Percentiles rank a stretch among this genome's conserved stretches.
These are phyloP conservation scores for Hortaea sp. DNA, from an alignment of 2,329 filamentous ascomycete genomes.

Conservation along the genomic window DNA sequence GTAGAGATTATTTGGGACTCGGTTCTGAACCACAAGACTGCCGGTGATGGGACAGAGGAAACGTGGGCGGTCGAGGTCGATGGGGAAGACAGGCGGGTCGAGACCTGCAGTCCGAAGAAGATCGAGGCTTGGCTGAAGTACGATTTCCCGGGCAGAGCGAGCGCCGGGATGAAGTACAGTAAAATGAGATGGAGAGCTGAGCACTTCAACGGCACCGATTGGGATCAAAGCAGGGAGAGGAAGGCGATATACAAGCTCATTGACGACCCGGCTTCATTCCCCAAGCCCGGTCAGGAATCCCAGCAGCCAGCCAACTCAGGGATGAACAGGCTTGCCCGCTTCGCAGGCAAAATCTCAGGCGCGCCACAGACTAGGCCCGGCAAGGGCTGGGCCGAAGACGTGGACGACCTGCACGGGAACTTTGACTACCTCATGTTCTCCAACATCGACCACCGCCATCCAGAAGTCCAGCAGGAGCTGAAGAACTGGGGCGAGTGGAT, in stretches of 20 bases:
- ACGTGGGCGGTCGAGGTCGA: constrained; percentile 57
- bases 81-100: constrained; percentile 44
- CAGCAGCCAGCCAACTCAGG: constrained; percentile 6
- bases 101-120: constrained; percentile 45
- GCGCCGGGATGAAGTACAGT: constrained; percentile 45
- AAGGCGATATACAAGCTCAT: constrained; percentile 57
- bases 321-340: constrained; percentile 14
- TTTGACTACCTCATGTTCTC: constrained; percentile 62
- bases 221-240: constrained; percentile 46
- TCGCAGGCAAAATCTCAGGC: constrained; percentile 10
- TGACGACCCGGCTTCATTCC: constrained; percentile 27
- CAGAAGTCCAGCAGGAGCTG: constrained; percentile 55
- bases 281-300: constrained; percentile 11
- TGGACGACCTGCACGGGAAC: constrained; percentile 57
- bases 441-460: constrained; percentile 55
- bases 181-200: constrained; percentile 54
- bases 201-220: constrained; percentile 61
- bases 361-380: constrained; percentile 24
- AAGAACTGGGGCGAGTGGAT: constrained; percentile 61
- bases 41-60: constrained; percentile 54
- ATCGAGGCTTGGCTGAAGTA: constrained; percentile 62
- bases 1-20: constrained; percentile 59
- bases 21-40: constrained; percentile 63
- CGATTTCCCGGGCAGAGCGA: constrained; percentile 48
- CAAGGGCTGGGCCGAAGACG: constrained; percentile 54